A percentile compares a stretch with the other conserved stretches of the same genome.
Evolutionary conservation across 306 rosid species (phyloP).

Genomic region (Sindora glabra): DNA sequence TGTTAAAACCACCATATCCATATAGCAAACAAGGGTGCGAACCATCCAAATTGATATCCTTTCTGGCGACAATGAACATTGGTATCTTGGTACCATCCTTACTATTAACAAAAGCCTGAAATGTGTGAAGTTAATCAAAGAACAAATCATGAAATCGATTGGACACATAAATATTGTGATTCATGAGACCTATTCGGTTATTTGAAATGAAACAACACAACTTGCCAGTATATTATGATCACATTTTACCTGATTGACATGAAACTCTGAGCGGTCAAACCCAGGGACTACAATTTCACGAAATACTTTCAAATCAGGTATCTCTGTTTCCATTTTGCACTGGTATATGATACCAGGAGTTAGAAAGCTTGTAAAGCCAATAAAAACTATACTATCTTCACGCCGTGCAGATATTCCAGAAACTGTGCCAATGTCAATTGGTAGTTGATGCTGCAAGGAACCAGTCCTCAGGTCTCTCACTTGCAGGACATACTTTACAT

Average conservation of each 20-base stretch:
- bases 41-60: constrained; percentile 69
- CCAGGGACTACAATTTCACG: constrained; percentile 78
- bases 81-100: constrained; percentile 90
- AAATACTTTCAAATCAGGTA: constrained; percentile 66
- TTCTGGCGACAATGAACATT: constrained; percentile 61
- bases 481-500: constrained; percentile 79
- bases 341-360: constrained; percentile 80
- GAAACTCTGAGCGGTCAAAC: constrained; percentile 67
- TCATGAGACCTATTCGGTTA: constrained; percentile 1
- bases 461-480: constrained; percentile 80
- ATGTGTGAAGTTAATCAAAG: neutral
- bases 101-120: constrained; percentile 72
- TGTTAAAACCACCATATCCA: constrained; percentile 85
- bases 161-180: constrained; percentile 1
- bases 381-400: constrained; percentile 53
- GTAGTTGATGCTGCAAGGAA: constrained; percentile 64
- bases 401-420: constrained; percentile 64
- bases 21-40: constrained; percentile 90
- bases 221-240: neutral
- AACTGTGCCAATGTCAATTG: constrained; percentile 86
- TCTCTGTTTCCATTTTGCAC: constrained; percentile 51
- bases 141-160: neutral
- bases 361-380: constrained; percentile 79
- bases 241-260: constrained; percentile 59
- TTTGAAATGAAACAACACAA: neutral